Evolutionary conservation across 306 rosid genomes (phyloP).

Genomic region (Herpetospermum pedunculosum): DNA sequence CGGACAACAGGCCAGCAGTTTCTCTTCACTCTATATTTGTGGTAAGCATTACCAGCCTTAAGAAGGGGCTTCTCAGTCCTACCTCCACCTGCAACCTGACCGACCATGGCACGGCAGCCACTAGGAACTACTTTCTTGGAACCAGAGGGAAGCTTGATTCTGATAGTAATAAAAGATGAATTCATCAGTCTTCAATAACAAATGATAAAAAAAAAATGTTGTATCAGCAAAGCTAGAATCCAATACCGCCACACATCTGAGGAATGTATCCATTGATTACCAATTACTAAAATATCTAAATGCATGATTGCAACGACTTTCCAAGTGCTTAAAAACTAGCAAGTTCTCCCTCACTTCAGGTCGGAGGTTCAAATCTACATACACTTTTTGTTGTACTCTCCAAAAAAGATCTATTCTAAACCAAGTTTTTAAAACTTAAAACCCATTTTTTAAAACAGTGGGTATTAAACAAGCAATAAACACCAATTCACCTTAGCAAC

Average conservation of each 20-base stretch:
- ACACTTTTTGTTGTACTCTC: too few relatives aligned
- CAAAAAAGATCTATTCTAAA: too few relatives aligned
- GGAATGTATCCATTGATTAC: too few relatives aligned
- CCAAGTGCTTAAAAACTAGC: too few relatives aligned
- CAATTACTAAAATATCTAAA: background rate
- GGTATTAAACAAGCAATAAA: background rate
- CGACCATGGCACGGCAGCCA: conserved; percentile 71
- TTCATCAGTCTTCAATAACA: background rate
- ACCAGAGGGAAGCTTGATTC: conserved; percentile 78
- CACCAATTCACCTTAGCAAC: background rate
- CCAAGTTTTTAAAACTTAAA: too few relatives aligned
- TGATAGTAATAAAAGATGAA: background rate
- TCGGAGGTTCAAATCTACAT: too few relatives aligned
- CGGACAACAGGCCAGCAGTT: conserved; percentile 91
- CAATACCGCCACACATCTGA: background rate
- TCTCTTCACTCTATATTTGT: conserved; percentile 72
- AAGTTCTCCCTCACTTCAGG: too few relatives aligned
- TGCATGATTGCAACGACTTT: too few relatives aligned
- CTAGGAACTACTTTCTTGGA: conserved; percentile 70
- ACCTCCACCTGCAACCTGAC: conserved; percentile 86
- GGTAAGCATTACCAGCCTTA: conserved; percentile 79
- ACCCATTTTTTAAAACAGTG: too few relatives aligned
- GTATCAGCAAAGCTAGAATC: background rate
- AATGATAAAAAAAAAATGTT: background rate
- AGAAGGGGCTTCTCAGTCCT: conserved; percentile 73